Evolutionary conservation across 2,329 filamentous ascomycete species (phyloP).

Genomic region (Sphaerulina musiva): DNA sequence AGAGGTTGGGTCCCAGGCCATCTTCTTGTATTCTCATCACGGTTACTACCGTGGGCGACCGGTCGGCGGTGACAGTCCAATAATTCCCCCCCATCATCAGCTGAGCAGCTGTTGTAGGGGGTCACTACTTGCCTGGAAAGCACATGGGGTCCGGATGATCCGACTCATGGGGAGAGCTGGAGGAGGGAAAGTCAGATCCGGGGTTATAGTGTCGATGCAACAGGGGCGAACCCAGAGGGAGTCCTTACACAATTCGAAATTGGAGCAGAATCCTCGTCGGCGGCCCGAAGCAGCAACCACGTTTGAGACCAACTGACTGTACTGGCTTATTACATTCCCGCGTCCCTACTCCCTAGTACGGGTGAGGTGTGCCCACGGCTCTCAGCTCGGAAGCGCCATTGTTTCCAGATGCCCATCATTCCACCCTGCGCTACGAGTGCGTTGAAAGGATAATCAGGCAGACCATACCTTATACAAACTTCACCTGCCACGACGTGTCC

Average conservation of each 20-base stretch:
- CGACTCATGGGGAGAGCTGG: slow-evolving; percentile 4
- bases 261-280: background rate
- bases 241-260: background rate
- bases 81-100: background rate
- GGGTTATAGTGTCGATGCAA: background rate
- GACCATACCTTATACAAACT: too few relatives aligned
- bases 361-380: too few relatives aligned
- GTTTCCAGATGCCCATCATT: too few relatives aligned
- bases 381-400: too few relatives aligned
- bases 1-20: background rate
- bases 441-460: too few relatives aligned
- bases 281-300: background rate
- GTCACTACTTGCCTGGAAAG: background rate
- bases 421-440: too few relatives aligned
- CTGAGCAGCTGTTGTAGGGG: background rate
- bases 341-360: too few relatives aligned
- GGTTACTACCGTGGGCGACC: background rate
- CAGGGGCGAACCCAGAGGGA: background rate
- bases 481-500: too few relatives aligned
- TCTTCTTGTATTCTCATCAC: slow-evolving; percentile 4
- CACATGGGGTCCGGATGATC: background rate
- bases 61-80: background rate
- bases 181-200: background rate
- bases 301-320: too few relatives aligned
- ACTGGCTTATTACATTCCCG: too few relatives aligned